Conservation (phyloP, 1,284 basidiomycete genomes). For the Cutaneotrichosporon mucoides region DNA sequence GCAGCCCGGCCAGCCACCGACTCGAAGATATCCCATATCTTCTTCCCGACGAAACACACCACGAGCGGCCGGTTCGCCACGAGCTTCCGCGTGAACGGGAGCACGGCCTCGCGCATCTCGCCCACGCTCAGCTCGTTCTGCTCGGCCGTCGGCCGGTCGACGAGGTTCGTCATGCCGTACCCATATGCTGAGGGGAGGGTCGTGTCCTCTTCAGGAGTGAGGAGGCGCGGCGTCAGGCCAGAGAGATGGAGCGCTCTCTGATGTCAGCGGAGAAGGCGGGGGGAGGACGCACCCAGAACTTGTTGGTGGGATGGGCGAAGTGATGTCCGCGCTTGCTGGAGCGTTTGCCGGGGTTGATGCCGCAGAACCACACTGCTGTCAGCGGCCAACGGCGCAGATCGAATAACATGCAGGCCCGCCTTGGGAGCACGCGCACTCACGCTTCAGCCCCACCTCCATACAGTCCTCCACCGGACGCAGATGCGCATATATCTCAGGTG, state of each 20-base stretch:
- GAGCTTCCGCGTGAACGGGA: conserved; percentile 58
- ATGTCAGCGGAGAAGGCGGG: conserved; percentile 53
- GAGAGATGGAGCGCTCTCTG: neutral
- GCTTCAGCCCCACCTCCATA: conserved; percentile 3
- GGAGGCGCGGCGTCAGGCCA: conserved; percentile 55
- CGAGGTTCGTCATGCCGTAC: conserved; percentile 62
- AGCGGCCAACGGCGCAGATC: no score
- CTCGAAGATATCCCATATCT: conserved; percentile 60
- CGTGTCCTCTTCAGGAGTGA: conserved; percentile 37
- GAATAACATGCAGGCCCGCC: no score
- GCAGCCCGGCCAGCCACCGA: conserved; percentile 28
- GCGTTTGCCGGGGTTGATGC: conserved; percentile 62
- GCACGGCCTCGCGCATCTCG: conserved; percentile 57
- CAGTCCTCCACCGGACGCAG: conserved; percentile 14
- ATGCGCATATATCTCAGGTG: conserved; percentile 27
- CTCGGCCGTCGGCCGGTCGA: conserved; percentile 56
- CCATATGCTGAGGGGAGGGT: conserved; percentile 41
- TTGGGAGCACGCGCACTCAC: neutral
- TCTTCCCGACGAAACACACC: conserved; percentile 68
- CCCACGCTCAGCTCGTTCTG: conserved; percentile 56
- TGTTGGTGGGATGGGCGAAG: conserved; percentile 66
- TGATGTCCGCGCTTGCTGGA: conserved; percentile 65
- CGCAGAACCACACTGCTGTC: conserved; percentile 59
- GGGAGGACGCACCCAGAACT: conserved; percentile 51
- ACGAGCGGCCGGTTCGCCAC: conserved; percentile 56